Base-by-base conservation (phyloP, 345 rosid species). In the Salix exigua region DNA sequence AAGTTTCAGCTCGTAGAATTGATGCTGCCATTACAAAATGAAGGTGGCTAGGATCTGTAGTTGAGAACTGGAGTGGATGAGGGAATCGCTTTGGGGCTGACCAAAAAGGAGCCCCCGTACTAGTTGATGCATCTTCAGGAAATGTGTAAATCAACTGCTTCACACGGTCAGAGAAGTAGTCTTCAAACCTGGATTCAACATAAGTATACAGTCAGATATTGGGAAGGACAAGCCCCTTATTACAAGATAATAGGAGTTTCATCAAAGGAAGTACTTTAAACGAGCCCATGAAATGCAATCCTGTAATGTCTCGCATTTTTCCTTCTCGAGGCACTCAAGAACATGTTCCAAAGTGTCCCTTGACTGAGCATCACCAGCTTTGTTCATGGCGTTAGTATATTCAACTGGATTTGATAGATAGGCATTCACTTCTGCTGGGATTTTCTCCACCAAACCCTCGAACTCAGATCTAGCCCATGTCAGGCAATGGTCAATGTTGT, bases 401-500 rank as follows among this genome's bases (percentile, higher is more conserved):
- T 93, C 99, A 25, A 18, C 87, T 2, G 97, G 95, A 77, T 85
- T 91, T 40, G 91, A 84, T 26, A 96, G 85, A 81, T 85, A 96
- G 6, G 99, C 95, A 89, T 93, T 92, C 76, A 90, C 99, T 85
- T 96, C 99, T 2, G 97, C 89, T 0, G 99, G 99, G 77, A 94
- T 92, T 86, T 96, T 96, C 90, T 96, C 99, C 69, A 93, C 89
- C 73, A 93, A 83, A 81, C 98, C 99, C 86, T 96, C 99, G 77
- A 96, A 96, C 87, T 96, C 99, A 66, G 99, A 96, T 42, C 98
- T 92, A 68, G 99, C 99, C 99, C 99, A 96, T 65, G 99, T 96
- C 81, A 96, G 83, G 83, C 99, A 96, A 77, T 96, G 99, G 77
- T 96, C 99, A 74, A 96, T 96, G 81, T 93, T 96, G 91, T 96